A percentile compares a stretch with the other conserved stretches of the same genome.
Evolutionary conservation across 1,284 basidiomycete species (phyloP).

Genomic region (Ustilago vetiveriae): DNA sequence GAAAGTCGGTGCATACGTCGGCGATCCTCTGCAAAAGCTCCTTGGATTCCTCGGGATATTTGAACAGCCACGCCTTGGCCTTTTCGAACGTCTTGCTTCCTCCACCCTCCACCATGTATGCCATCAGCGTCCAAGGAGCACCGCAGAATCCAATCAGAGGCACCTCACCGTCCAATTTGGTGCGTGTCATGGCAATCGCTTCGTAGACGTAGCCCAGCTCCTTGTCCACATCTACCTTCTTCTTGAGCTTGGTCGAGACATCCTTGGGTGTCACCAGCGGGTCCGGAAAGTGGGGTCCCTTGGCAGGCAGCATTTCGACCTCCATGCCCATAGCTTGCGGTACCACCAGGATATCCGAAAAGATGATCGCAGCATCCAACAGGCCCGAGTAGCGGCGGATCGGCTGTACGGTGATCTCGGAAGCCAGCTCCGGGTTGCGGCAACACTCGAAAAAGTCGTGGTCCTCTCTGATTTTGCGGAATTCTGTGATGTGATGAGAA

Average conservation of each 20-base stretch:
- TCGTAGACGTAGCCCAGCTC: conserved; percentile 66
- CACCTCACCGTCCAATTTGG: conserved; percentile 63
- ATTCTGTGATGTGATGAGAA: conserved; percentile 35
- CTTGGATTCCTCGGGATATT: conserved; percentile 63
- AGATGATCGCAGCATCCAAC: conserved; percentile 66
- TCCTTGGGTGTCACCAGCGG: conserved; percentile 63
- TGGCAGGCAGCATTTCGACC: conserved; percentile 65
- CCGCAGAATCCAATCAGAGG: conserved; percentile 67
- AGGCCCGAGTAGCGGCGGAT: conserved; percentile 64
- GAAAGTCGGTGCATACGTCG: conserved; percentile 63
- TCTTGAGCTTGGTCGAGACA: conserved; percentile 52
- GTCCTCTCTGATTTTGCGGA: conserved; percentile 63
- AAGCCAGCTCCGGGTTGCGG: conserved; percentile 62
- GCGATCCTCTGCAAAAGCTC: conserved; percentile 62
- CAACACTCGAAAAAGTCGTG: conserved; percentile 67
- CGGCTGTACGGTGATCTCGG: conserved; percentile 66
- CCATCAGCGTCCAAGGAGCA: conserved; percentile 67
- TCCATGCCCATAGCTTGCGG: conserved; percentile 67
- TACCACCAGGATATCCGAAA: conserved; percentile 66
- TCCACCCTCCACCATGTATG: conserved; percentile 67
- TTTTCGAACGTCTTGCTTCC: conserved; percentile 65
- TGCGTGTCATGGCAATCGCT: conserved; percentile 60
- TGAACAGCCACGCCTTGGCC: conserved; percentile 66
- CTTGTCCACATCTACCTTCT: conserved; percentile 65
- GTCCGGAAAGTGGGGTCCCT: conserved; percentile 64